A percentile compares a stretch with the other conserved stretches of the same genome.
Evolutionary conservation across 495 filamentous ascomycete species (phyloP).

Genomic region (Podospora fimiseda): DNA sequence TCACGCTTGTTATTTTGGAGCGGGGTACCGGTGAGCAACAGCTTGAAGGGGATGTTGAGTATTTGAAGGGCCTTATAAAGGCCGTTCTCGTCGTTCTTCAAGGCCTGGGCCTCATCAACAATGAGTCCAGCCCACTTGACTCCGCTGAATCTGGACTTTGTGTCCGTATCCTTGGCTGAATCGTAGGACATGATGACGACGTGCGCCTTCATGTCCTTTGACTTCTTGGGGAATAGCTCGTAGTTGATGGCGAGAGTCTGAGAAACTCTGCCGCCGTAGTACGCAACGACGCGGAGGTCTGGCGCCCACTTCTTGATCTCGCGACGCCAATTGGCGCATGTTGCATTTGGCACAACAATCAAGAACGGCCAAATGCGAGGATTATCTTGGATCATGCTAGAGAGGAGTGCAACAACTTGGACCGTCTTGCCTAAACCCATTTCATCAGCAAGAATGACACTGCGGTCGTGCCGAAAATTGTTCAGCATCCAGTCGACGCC

Average conservation of each 20-base stretch:
- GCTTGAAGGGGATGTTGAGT: slow-evolving; percentile 69
- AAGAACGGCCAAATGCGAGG: slow-evolving; percentile 89
- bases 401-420: slow-evolving; percentile 79
- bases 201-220: slow-evolving; percentile 64
- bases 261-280: slow-evolving; percentile 67
- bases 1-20: slow-evolving; percentile 94
- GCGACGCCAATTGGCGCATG: slow-evolving; percentile 92
- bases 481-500: slow-evolving; percentile 97
- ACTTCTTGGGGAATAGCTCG: slow-evolving; percentile 68
- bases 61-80: slow-evolving; percentile 68
- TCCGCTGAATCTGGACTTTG: slow-evolving; percentile 52
- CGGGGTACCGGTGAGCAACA: slow-evolving; percentile 85
- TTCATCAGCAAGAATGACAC: slow-evolving; percentile 94
- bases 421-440: slow-evolving; percentile 99
- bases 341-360: slow-evolving; percentile 88
- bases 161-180: slow-evolving; percentile 63
- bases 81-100: slow-evolving; percentile 85
- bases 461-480: slow-evolving; percentile 72
- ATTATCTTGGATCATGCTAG: slow-evolving; percentile 63
- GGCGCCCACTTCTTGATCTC: slow-evolving; percentile 96
- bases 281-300: slow-evolving; percentile 77
- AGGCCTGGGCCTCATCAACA: slow-evolving; percentile 91
- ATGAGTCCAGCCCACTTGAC: slow-evolving; percentile 83
- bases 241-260: slow-evolving; percentile 65
- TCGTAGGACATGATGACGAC: slow-evolving; percentile 95